These are phyloP conservation scores for Metschnikowia kunwiensis DNA, from an alignment of 805 yeast species.

Conservation along the genomic window DNA sequence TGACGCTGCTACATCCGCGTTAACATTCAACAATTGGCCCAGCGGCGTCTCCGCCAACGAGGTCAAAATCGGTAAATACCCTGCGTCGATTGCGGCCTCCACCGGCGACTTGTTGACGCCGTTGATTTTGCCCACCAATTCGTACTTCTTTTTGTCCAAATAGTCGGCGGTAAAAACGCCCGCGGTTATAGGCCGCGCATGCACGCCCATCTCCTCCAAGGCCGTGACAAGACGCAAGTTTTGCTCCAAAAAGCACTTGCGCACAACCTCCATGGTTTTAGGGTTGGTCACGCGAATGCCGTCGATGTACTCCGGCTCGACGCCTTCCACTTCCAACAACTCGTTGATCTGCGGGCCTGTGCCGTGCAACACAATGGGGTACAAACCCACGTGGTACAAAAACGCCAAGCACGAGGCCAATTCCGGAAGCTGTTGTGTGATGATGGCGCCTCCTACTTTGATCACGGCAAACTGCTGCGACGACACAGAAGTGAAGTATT, in stretches of 20 bases:
- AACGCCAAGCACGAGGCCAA: slow-evolving; percentile 94
- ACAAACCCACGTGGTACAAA: slow-evolving; percentile 93
- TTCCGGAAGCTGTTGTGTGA: slow-evolving; percentile 90
- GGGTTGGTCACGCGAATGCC: slow-evolving; percentile 96
- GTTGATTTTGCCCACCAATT: slow-evolving; percentile 86
- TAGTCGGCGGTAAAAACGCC: slow-evolving; percentile 96
- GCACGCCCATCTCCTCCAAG: slow-evolving; percentile 92
- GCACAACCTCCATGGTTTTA: slow-evolving; percentile 92
- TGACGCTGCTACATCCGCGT: slow-evolving; percentile 99
- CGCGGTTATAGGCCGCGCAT: slow-evolving; percentile 97
- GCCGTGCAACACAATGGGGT: slow-evolving; percentile 96
- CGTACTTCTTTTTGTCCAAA: slow-evolving; percentile 84
- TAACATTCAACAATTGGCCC: slow-evolving; percentile 95
- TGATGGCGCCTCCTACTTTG: slow-evolving; percentile 98
- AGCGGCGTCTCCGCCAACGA: slow-evolving; percentile 95
- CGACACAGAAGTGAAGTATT: slow-evolving; percentile 92
- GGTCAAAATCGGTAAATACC: slow-evolving; percentile 93
- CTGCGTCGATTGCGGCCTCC: slow-evolving; percentile 93
- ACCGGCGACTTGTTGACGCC: slow-evolving; percentile 85
- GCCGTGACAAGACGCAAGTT: slow-evolving; percentile 94
- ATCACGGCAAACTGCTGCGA: slow-evolving; percentile 98
- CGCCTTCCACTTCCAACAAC: slow-evolving; percentile 86
- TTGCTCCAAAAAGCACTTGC: slow-evolving; percentile 93
- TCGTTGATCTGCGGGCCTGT: slow-evolving; percentile 99
- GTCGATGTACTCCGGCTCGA: slow-evolving; percentile 92